Evolutionary conservation across 1,284 basidiomycete genomes (phyloP), one percentile per base, ranked within the genome.

Genomic region (Heterobasidion occidentale): DNA sequence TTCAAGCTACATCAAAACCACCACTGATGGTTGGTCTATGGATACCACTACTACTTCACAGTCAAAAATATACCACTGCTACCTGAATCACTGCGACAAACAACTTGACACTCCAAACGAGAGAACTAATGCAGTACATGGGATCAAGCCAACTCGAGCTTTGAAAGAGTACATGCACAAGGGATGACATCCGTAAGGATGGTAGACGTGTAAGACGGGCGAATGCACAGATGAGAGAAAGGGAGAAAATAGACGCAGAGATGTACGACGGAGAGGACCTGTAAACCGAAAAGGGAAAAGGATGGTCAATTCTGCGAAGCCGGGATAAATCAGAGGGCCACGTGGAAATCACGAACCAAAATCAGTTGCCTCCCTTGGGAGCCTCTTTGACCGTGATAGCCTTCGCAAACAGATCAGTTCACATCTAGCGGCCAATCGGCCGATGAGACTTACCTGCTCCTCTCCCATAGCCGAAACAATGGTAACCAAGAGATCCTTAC

Each of bases 381-480:
- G 88, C 87, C 73, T 93, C 91, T 80, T 94, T 93, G 73, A 58
- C 83, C 65, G 90, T 87, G 70, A 95, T 89, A 61, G 90, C 87
- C 84, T 88, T 71, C 12, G 27, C 52, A 54, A 55, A 52, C 49
- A 51, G 27, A 54, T 60, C 50, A 60, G 53, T 48, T 44, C 33
- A 27, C 14, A 12, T 42, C 27, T 47, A 42, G 12, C 34, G 20
- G 19, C 14, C 9, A 9, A 15, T 33, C 8, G 19, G 35, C 36
- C 17, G 19, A 15, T n/a, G 38, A 36, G 44, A 65, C 70, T 38
- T 61, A 81, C 91, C 79, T 90, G 88, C 77, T 95, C 92, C 77
- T 94, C 90, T 67, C 81, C 82, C 94, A 98, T 97, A 70, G 95
- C 90, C 63, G 84, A 77, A 71, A 96, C 80, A 70, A 98, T 88